phyloP scores from a whole-genome alignment of 306 rosid genomes.

The Alnus glutinosa region DNA sequence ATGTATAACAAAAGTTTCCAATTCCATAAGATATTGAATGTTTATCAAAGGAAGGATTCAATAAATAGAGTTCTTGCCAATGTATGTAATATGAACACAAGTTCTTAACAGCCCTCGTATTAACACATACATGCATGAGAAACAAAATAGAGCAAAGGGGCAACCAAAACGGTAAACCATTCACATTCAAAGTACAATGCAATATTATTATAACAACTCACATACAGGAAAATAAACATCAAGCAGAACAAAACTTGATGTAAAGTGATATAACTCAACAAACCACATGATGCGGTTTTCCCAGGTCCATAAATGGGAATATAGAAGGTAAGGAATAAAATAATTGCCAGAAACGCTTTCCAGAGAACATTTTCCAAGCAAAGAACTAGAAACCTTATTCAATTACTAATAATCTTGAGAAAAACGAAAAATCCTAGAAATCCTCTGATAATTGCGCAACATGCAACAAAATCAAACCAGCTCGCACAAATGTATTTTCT shows the following conservation, averaged over 20 bases:
- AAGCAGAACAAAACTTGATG: neutral
- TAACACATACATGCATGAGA: neutral
- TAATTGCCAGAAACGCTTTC: neutral
- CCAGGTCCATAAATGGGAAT: neutral
- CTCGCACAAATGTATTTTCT: neutral
- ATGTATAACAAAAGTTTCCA: neutral
- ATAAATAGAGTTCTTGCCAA: neutral
- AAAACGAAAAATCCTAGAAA: neutral
- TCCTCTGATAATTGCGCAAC: neutral
- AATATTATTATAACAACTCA: neutral
- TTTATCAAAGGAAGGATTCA: neutral
- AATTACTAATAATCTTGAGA: neutral
- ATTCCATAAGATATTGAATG: neutral
- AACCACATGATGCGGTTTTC: neutral
- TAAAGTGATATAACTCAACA: neutral
- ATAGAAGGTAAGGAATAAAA: neutral
- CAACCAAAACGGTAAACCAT: neutral
- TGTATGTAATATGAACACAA: neutral
- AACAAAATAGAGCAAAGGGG: neutral
- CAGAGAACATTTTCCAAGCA: neutral
- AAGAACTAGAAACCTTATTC: neutral
- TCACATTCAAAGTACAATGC: neutral
- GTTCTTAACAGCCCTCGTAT: neutral
- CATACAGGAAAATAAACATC: neutral
- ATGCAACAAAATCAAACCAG: slow-evolving; percentile 5